Evolutionary conservation across 2,329 filamentous ascomycete species (phyloP), one percentile per base, ranked within the genome.

Genomic region (Botrytis deweyae): DNA sequence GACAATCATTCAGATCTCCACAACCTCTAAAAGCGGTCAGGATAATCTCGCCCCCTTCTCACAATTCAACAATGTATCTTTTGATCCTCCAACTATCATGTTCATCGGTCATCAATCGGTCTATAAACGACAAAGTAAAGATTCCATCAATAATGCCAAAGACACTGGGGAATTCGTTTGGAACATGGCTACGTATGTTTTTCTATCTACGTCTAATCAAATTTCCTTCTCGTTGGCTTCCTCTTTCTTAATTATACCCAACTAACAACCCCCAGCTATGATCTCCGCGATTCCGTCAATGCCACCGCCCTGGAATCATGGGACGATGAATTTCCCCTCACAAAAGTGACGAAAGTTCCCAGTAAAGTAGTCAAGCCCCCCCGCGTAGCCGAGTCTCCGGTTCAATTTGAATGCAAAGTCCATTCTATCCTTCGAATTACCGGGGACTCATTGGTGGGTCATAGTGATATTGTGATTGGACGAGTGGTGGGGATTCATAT

Each of bases 401-500:
- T 76, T 3, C 64, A 67, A n/a, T 76, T 75, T 52, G 74, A 76
- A 33, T 76, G 74, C 61, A 72, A 75, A 58, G 59, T 70, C 3
- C 73, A 76, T 40, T 76, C 73, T 14, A 70, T 76, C 4, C 33
- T 76, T 22, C 67, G 74, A n/a, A 76, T 76, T 20, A 46, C 42
- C 6, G 75, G 74, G 9, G 68, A 76, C 38, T 75, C 74, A 22
- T 40, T 76, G 9, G 73, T 76, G 2, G 74, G 74, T 0, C 67
- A 75, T 46, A 76, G 74, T n/a, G 72, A 76, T 70, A 76, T 76
- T 42, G 70, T 76, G 2, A 74, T 76, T 72, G 74, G 75, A 14
- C 25, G 74, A n/a, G 75, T 76, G 20, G 72, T 76, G 10, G 75
- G 52, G 10, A 75, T 76, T 29, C 75, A 76, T 40, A 38, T 76